Evolutionary conservation across 2,329 filamentous ascomycete species (phyloP), one percentile per base, ranked within the genome.

Genomic region (Curvularia lunata): DNA sequence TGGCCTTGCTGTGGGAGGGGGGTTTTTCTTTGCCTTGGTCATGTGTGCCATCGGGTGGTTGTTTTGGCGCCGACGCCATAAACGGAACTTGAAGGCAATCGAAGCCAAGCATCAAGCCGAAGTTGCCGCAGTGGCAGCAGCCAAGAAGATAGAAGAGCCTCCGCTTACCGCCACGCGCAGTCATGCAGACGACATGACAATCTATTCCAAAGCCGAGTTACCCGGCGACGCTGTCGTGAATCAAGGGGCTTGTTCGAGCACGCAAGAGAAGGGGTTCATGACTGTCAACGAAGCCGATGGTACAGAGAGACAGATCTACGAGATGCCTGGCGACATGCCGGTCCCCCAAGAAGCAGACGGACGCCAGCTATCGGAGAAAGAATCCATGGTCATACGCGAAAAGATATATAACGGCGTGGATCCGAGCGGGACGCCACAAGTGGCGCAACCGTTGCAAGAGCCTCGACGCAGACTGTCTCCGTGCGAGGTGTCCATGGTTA

Each of bases 271-370:
- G 52, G 63, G 62, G 4, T 52, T 56, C 7, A 53, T 63, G 4
- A 58, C 63, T 8, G 48, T 66, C 38, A 54, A 55, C 28, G 78
- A 79, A 52, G 74, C 69, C 19, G 77, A 75, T 10, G 72, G 72
- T 23, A 71, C 70, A n/a, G 73, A 77, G 57, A 62, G 64, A 16
- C 71, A 73, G 27, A 69, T 83, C 8, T 81, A 75, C 52, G 84
- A 81, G 43, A 85, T 82, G 69, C 81, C 82, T 0, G 85, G 85
- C 1, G 84, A 84, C 9, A 82, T 86, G 70, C 83, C 82, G 16
- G 79, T 80, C 41, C 80, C 81, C 52, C 82, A 81, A 58, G 80
- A 83, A 69, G 81, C 80, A 46, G 81, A 77, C 48, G 80, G 80
- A 28, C 77, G 76, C 18, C 74, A 79, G 57, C 67, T 82, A 34